Conservation (phyloP, 768 basidiomycete species). For the Lactarius hatsudake region DNA sequence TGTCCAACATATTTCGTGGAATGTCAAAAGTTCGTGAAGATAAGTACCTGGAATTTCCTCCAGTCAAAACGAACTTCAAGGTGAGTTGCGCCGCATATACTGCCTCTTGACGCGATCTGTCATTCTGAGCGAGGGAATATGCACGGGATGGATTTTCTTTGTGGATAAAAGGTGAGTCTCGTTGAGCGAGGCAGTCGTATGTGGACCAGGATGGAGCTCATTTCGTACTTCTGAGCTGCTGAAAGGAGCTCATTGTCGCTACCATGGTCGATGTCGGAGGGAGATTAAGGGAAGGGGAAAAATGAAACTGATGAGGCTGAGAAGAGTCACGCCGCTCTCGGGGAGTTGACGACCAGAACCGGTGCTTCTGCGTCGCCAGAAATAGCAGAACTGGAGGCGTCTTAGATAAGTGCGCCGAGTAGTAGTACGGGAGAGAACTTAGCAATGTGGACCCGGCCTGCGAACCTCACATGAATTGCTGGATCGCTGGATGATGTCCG, state of each 20-base stretch:
- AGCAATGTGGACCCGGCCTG: conserved; percentile 43
- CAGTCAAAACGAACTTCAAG: not conserved
- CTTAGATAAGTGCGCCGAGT: conserved; percentile 33
- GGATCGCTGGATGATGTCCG: conserved; percentile 44
- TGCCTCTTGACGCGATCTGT: conserved; percentile 1
- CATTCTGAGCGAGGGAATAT: conserved; percentile 8
- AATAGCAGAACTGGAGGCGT: not conserved
- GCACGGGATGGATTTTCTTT: not conserved
- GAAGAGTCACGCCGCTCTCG: not conserved
- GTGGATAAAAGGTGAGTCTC: not conserved
- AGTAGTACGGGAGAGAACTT: conserved; percentile 43
- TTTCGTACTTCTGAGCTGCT: conserved; percentile 13
- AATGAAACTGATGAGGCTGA: conserved; percentile 7
- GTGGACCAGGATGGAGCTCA: not conserved
- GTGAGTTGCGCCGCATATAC: conserved; percentile 1
- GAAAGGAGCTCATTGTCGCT: conserved; percentile 10
- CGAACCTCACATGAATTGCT: conserved; percentile 43
- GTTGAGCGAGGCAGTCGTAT: conserved; percentile 6
- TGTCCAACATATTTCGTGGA: conserved; percentile 14
- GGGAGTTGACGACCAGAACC: not conserved
- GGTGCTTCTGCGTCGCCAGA: not conserved
- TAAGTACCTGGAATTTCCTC: conserved; percentile 2
- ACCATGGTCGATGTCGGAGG: not conserved
- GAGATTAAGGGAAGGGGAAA: not conserved
- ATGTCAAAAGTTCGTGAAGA: conserved; percentile 9